Conservation (phyloP, 371 early-diverging fungal genomes). For the Mortierella sp. region DNA sequence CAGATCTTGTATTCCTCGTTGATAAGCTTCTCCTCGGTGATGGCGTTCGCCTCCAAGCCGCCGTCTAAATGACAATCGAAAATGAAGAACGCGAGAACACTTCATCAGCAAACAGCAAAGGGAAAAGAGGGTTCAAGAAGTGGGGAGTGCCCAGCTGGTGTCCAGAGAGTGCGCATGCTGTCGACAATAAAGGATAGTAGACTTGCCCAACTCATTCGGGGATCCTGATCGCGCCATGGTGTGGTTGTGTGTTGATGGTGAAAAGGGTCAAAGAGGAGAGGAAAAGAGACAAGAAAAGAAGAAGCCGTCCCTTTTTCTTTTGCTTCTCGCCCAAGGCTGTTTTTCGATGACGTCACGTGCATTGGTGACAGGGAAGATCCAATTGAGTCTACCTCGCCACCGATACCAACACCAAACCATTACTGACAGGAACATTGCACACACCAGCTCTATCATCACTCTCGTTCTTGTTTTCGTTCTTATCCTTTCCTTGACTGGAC, state of each 20-base stretch:
- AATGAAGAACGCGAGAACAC: neutral
- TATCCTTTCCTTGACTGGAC: too few relatives aligned
- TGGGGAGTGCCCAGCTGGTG: neutral
- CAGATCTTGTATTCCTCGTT: constrained; percentile 98
- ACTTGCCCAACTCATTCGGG: constrained; percentile 58
- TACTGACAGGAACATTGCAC: too few relatives aligned
- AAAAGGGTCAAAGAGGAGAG: constrained; percentile 11
- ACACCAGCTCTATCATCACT: neutral
- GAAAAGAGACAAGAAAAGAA: neutral
- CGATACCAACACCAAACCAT: too few relatives aligned
- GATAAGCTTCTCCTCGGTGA: constrained; percentile 84
- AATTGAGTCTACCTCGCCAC: too few relatives aligned
- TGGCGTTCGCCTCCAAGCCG: constrained; percentile 57
- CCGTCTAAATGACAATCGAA: constrained; percentile 37
- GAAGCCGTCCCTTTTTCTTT: neutral
- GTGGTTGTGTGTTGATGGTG: constrained; percentile 13
- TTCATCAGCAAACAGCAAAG: constrained; percentile 1
- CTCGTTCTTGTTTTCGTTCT: neutral
- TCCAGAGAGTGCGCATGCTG: neutral
- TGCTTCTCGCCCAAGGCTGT: too few relatives aligned
- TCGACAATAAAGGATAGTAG: neutral
- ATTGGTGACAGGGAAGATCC: too few relatives aligned
- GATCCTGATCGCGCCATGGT: constrained; percentile 59
- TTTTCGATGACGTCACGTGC: constrained; percentile 8
- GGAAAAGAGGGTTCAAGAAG: neutral